Evolutionary conservation across 2,329 filamentous ascomycete species (phyloP), one percentile per base, ranked within the genome.

Genomic region (Aspergillus oerlinghausenensis): DNA sequence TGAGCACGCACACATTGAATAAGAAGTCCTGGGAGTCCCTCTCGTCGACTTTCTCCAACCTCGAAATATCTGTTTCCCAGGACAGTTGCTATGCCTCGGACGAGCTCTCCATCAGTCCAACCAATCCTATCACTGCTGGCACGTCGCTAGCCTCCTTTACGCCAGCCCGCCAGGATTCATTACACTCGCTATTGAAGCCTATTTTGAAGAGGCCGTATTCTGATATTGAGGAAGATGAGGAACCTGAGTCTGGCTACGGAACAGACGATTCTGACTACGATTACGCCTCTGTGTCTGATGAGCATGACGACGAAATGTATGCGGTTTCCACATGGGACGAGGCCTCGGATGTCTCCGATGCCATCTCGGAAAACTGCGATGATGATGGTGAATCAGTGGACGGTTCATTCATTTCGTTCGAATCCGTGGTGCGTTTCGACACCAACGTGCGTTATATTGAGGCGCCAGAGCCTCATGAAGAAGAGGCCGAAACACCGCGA

Each of bases 51-150:
- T 71, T 74, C 29, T 69, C 70, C 25, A 64, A 68, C 25, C 65
- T 73, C n/a, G 71, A 75, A 29, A 64, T 71, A 35, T 73, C 72
- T 14, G 60, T 73, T 26, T 73, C 71, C 29, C 73, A 73, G 38
- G 73, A 75, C 65, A 75, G 72, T 51, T 73, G 70, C 51, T 75
- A 73, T 61, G 70, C 67, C 50, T 75, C 73, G 11, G 73, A 75
- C 56, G 72, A 73, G 55, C 56, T 71, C 25, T 74, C 73, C 21
- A 63, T 69, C 56, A 62, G 66, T 14, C 72, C 72, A n/a, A 67
- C 63, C 25, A 63, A 63, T 43, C 61, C 68, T 14, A 61, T 62
- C 1, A 59, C 65, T 26, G 57, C 64, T 14, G 60, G 65, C 23
- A 56, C 60, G 21, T 62, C 67, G 45, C 59, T 58, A 55, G 59